Conservation (phyloP, 176 grass and related monocot species). For the Oropetium thomaeum region DNA sequence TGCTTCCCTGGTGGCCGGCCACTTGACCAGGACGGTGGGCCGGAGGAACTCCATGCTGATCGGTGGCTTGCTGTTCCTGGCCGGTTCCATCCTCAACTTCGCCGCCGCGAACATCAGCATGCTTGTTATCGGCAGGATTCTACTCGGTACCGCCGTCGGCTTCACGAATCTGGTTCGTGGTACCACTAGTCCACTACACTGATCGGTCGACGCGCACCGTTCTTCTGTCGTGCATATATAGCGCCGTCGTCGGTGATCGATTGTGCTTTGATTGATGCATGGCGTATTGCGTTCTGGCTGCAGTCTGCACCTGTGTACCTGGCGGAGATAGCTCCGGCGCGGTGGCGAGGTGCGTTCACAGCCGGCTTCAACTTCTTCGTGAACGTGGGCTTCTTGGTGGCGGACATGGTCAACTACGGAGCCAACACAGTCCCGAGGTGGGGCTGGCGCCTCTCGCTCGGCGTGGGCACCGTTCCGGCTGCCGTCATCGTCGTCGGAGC, state of each 20-base stretch:
- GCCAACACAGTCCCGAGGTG: slow-evolving; percentile 38
- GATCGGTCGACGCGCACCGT: not conserved
- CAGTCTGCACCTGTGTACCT: slow-evolving; percentile 68
- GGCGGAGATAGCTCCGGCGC: slow-evolving; percentile 69
- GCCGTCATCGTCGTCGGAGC: slow-evolving; percentile 40
- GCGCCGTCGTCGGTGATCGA: too few species aligned
- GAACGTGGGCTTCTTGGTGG: slow-evolving; percentile 54
- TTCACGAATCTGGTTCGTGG: slow-evolving; percentile 66
- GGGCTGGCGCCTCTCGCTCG: slow-evolving; percentile 77
- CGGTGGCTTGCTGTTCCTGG: too few species aligned
- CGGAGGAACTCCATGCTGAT: slow-evolving; percentile 67
- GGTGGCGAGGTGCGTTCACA: slow-evolving; percentile 79
- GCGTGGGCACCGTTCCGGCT: slow-evolving; percentile 48
- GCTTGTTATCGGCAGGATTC: slow-evolving; percentile 75
- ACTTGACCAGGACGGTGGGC: slow-evolving; percentile 58
- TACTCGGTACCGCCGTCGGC: slow-evolving; percentile 84
- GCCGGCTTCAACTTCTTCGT: slow-evolving; percentile 68
- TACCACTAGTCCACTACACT: too few species aligned
- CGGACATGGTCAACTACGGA: slow-evolving; percentile 72
- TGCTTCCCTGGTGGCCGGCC: slow-evolving; percentile 55
- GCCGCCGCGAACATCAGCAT: slow-evolving; percentile 66
- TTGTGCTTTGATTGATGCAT: too few species aligned
- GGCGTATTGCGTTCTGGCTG: too few species aligned
- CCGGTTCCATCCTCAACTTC: slow-evolving; percentile 66
- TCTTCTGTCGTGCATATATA: too few species aligned